Percentiles rank a stretch among this genome's conserved stretches.
Conservation (phyloP, 768 basidiomycete species). For the Tephrocybe sp. region DNA sequence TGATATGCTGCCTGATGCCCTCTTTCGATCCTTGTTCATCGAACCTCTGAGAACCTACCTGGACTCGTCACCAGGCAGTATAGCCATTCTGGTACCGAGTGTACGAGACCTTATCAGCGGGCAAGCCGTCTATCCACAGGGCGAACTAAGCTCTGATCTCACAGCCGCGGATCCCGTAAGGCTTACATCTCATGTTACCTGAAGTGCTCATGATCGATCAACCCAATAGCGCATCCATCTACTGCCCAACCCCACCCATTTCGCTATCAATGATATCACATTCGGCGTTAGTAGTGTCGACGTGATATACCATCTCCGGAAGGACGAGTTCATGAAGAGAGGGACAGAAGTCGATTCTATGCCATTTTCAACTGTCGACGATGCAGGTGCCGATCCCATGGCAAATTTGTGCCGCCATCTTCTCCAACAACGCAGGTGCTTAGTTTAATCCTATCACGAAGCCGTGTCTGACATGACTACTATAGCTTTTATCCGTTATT, state of each 20-base stretch:
- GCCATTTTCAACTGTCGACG: slow-evolving; percentile 35
- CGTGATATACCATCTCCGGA: slow-evolving; percentile 84
- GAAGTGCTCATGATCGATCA: too few relatives aligned
- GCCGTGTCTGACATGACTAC: neutral
- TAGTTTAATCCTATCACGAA: neutral
- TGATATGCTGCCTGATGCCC: slow-evolving; percentile 57
- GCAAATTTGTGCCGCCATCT: slow-evolving; percentile 76
- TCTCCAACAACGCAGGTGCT: slow-evolving; percentile 83
- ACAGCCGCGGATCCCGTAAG: slow-evolving; percentile 53
- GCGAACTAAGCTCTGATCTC: slow-evolving; percentile 48
- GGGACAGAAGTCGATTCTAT: slow-evolving; percentile 62
- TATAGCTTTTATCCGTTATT: slow-evolving; percentile 95
- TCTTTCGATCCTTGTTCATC: slow-evolving; percentile 70
- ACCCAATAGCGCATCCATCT: slow-evolving; percentile 64
- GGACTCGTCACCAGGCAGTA: slow-evolving; percentile 62
- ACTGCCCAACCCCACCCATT: slow-evolving; percentile 85
- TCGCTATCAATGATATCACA: slow-evolving; percentile 80
- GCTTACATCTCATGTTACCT: slow-evolving; percentile 3
- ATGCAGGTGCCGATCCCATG: slow-evolving; percentile 69
- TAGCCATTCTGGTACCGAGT: slow-evolving; percentile 79
- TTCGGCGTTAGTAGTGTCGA: slow-evolving; percentile 87
- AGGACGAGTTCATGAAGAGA: slow-evolving; percentile 75
- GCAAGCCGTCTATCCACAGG: slow-evolving; percentile 87
- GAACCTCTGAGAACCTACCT: slow-evolving; percentile 58
- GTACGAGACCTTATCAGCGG: slow-evolving; percentile 77